Conservation (phyloP, 2,329 filamentous ascomycete genomes). For the Akanthomyces muscarius region DNA sequence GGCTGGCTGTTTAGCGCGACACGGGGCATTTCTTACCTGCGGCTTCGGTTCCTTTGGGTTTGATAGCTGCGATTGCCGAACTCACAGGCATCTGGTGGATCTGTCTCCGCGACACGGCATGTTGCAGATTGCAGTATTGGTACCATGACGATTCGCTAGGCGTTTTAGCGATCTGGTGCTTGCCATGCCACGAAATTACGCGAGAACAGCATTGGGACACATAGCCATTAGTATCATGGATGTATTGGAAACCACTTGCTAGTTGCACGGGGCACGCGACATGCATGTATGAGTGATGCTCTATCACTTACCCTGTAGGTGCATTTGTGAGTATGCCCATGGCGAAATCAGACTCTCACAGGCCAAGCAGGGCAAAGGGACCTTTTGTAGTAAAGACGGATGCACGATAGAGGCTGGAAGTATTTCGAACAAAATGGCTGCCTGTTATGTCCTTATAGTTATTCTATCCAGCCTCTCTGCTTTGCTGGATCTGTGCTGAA, state of each 20-base stretch:
- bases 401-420: background rate
- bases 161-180: background rate
- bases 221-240: background rate
- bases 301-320: background rate
- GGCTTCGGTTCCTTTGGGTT: background rate
- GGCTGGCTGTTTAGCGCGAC: conserved; percentile 9
- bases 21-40: background rate
- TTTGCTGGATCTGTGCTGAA: too few species aligned
- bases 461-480: too few species aligned
- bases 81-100: background rate
- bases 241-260: background rate
- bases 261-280: background rate
- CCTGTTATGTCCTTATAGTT: background rate
- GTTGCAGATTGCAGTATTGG: background rate
- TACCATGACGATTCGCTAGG: background rate
- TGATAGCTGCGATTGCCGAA: background rate
- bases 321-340: background rate
- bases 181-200: background rate
- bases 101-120: background rate
- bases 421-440: background rate
- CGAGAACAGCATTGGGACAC: background rate
- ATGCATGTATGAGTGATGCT: background rate
- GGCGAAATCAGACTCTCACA: background rate
- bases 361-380: background rate
- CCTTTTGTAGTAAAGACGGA: background rate